Conservation (phyloP, 257 asterid species). For the Coffea eugenioides region DNA sequence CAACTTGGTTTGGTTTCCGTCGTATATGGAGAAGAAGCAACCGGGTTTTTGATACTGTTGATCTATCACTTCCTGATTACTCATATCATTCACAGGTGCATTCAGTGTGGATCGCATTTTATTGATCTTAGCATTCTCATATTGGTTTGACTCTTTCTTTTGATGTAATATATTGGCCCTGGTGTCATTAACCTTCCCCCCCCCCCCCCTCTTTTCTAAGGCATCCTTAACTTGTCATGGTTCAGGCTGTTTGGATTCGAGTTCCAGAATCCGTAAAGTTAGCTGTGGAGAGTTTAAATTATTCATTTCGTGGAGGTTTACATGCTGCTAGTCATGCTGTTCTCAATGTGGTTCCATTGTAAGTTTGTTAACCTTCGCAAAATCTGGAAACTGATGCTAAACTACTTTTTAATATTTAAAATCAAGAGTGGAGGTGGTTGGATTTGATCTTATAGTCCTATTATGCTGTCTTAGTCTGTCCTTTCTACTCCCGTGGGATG, state of each 20-base stretch:
- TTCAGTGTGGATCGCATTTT: not conserved
- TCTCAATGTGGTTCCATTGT: slow-evolving; percentile 85
- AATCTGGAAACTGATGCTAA: slow-evolving; percentile 7
- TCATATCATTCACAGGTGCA: slow-evolving; percentile 84
- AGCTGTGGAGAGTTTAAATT: slow-evolving; percentile 48
- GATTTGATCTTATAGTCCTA: slow-evolving; percentile 12
- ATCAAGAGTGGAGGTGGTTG: not conserved
- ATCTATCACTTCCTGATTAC: slow-evolving; percentile 83
- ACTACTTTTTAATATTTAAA: not conserved
- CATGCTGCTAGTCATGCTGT: slow-evolving; percentile 98
- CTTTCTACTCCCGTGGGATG: slow-evolving; percentile 25
- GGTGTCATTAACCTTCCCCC: not conserved
- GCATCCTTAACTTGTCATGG: slow-evolving; percentile 2
- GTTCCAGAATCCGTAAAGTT: slow-evolving; percentile 76
- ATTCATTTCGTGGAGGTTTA: slow-evolving; percentile 80
- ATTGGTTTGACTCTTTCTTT: slow-evolving; percentile 1
- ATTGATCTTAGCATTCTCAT: not conserved
- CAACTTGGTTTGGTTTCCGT: slow-evolving; percentile 91
- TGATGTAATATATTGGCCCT: slow-evolving; percentile 11
- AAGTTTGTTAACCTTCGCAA: slow-evolving; percentile 35
- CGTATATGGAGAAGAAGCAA: slow-evolving; percentile 77
- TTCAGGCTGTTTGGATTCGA: slow-evolving; percentile 95
- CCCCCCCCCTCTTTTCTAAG: not conserved
- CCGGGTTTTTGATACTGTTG: slow-evolving; percentile 79
- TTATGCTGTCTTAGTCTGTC: not conserved